Percentiles rank a stretch among this genome's conserved stretches.
Evolutionary conservation across 805 yeast genomes (phyloP).

Genomic region (Starmerella riodocensis): DNA sequence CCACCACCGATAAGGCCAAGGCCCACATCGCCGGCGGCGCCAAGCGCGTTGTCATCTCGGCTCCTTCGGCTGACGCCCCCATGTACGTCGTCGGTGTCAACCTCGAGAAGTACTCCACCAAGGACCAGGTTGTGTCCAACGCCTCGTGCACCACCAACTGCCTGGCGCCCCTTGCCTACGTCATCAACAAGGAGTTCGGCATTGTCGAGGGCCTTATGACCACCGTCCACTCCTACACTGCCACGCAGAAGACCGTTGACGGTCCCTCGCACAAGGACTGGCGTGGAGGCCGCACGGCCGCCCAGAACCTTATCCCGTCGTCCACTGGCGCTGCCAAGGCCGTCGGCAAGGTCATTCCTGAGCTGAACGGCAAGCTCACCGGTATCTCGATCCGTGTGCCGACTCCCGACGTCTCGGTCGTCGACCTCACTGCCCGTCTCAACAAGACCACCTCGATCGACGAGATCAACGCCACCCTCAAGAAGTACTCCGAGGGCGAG

Average conservation of each 20-base stretch:
- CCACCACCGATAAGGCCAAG: conserved; percentile 63
- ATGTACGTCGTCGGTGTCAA: conserved; percentile 92
- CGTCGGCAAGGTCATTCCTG: conserved; percentile 89
- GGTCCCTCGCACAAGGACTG: conserved; percentile 97
- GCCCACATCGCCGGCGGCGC: conserved; percentile 85
- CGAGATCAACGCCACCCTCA: conserved; percentile 63
- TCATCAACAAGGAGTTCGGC: conserved; percentile 71
- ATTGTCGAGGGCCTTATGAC: conserved; percentile 90
- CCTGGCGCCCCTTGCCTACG: conserved; percentile 88
- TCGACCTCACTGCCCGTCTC: conserved; percentile 78
- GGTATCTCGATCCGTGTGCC: conserved; percentile 93
- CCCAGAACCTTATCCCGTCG: conserved; percentile 89
- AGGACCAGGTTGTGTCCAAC: conserved; percentile 67
- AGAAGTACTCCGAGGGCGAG: conserved; percentile 63
- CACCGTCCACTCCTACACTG: conserved; percentile 91
- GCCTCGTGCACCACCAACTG: conserved; percentile 96
- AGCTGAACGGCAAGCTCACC: conserved; percentile 80
- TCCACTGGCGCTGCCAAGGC: conserved; percentile 98
- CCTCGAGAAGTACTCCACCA: conserved; percentile 62
- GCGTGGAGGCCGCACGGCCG: conserved; percentile 97
- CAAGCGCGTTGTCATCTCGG: conserved; percentile 87
- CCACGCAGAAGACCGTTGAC: conserved; percentile 91
- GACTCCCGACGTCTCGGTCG: conserved; percentile 85
- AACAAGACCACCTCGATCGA: conserved; percentile 66
- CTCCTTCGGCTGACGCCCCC: conserved; percentile 89